Base-by-base conservation (phyloP, 2,329 filamentous ascomycete species). In the Aspergillus puulaauensis region DNA sequence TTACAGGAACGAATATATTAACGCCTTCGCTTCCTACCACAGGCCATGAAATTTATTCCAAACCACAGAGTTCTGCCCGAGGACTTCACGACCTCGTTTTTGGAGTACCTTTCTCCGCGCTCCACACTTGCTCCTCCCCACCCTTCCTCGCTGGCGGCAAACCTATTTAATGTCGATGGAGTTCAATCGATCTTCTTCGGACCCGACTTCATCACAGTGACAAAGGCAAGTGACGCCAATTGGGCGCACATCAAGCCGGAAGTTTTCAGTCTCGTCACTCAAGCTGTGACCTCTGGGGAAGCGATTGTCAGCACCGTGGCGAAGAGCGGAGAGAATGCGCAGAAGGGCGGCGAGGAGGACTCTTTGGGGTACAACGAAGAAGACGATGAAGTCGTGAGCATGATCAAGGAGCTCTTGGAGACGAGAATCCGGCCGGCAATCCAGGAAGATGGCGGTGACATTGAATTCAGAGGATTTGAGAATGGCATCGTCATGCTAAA, bases 381-480 rank as follows among this genome's bases (percentile, higher is more conserved):
- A 61, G 95, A 99, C 73, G 89, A 88, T 64, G 95, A 99, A 77
- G 91, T 97, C 11, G 89, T 99, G 8, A 90, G 91, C 58, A 98
- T 98, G 95, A 98, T 99, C 78, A 96, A 98, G 79, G 95, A 99
- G 78, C 80, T 99, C 33, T 82, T 99, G 37, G 95, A 99, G 77
- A 99, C 95, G 24, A 84, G 95, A 61, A 96, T 99, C 70, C 84
- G 95, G 44, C 95, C 95, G 0, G 90, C 93, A 1, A 99, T 99
- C 62, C 95, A 98, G 75, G 95, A 98, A 73, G 95, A 99, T 66
- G 95, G 95, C 48, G 95, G 95, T 46, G 95, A 99, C 73, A 98
- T 99, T 69, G 95, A 99, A 74, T 96, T 93, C 73, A 83, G 90
- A 17, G 93, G 93, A 1, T 98, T 98, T 68, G 84, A 92, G 65